Evolutionary conservation across 164 flowering plant genomes (phyloP).

Genomic region (Magnolia officinalis): DNA sequence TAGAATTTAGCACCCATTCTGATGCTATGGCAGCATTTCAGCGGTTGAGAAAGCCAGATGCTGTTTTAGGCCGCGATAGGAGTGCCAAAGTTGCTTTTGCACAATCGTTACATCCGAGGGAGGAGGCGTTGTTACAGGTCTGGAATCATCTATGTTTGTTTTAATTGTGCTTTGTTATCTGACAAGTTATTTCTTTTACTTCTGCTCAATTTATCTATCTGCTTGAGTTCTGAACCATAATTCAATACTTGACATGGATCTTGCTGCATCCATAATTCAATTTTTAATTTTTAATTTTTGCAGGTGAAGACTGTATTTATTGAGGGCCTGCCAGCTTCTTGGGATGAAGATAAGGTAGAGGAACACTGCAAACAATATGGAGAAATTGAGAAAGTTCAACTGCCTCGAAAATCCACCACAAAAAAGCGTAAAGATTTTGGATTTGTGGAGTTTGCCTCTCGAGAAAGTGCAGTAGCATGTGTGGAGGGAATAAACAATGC

Average conservation of each 20-base stretch:
- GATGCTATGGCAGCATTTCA: conserved; percentile 42
- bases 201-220: no score
- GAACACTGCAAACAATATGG: conserved; percentile 37
- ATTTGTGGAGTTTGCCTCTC: conserved; percentile 31
- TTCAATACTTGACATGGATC: not conserved
- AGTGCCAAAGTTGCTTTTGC: conserved; percentile 42
- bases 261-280: not conserved
- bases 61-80: conserved; percentile 38
- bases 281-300: not conserved
- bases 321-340: conserved; percentile 34
- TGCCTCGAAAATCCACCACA: conserved; percentile 24
- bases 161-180: not conserved
- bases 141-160: conserved; percentile 2
- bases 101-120: conserved; percentile 30
- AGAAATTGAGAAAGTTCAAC: conserved; percentile 33
- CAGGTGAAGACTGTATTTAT: conserved; percentile 39
- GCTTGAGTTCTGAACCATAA: not conserved
- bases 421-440: conserved; percentile 37
- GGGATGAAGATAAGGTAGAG: conserved; percentile 36
- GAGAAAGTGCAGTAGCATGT: conserved; percentile 42
- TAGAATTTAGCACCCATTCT: conserved; percentile 34
- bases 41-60: conserved; percentile 38
- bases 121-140: conserved; percentile 39
- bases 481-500: conserved; percentile 33
- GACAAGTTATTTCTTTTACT: not conserved